These are phyloP conservation scores for Colletotrichum sp. DNA, from an alignment of 2,329 filamentous ascomycete genomes.

Conservation along the genomic window DNA sequence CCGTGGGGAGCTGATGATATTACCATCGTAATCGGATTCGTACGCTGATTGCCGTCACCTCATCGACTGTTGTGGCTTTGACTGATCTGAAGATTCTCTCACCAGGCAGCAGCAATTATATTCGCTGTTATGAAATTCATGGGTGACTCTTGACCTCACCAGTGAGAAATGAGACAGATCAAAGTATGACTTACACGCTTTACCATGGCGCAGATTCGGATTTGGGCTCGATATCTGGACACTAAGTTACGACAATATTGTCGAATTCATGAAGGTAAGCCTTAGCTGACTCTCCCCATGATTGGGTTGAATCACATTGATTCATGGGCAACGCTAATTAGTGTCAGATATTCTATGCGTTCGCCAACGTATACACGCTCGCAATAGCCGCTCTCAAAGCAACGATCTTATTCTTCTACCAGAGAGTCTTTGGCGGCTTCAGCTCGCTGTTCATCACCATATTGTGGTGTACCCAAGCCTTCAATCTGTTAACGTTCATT, in stretches of 20 bases:
- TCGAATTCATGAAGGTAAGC: not conserved
- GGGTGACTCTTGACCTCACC: not conserved
- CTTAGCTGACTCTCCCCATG: accelerated
- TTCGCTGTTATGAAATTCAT: not conserved
- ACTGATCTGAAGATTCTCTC: not conserved
- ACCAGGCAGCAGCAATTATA: not conserved
- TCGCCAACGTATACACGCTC: constrained; percentile 6
- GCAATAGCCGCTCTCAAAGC: constrained; percentile 43
- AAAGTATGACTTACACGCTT: not conserved
- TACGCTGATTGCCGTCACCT: not conserved
- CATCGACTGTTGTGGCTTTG: not conserved
- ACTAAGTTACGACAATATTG: not conserved
- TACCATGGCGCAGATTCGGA: not conserved
- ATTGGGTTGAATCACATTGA: not conserved
- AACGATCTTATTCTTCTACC: constrained; percentile 40
- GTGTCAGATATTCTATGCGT: not conserved
- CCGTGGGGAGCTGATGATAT: not conserved
- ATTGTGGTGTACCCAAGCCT: constrained; percentile 22
- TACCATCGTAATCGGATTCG: not conserved
- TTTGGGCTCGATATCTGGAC: not conserved
- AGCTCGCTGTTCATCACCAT: constrained; percentile 24
- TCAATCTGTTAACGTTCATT: constrained; percentile 9
- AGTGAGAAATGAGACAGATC: not conserved
- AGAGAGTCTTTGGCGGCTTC: constrained; percentile 37
- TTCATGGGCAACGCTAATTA: not conserved